A percentile compares a stretch with the other conserved stretches of the same genome.
Conservation (phyloP, 2,329 filamentous ascomycete species). For the Colletotrichum liriopes region DNA sequence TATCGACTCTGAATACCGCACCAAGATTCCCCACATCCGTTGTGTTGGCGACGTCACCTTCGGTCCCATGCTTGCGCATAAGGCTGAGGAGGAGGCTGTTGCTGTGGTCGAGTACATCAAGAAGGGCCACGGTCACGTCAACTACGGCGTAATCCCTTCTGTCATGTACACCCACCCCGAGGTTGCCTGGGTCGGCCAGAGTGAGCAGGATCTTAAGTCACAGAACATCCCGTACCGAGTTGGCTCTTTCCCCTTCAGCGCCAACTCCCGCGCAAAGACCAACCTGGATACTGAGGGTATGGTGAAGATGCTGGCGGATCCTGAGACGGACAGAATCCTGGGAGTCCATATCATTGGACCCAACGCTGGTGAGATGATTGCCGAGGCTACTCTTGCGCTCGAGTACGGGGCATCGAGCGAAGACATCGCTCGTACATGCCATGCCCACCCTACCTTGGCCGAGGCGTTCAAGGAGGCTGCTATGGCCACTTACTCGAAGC, state of each 20-base stretch:
- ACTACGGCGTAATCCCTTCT: slow-evolving; percentile 97
- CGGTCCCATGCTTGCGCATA: slow-evolving; percentile 98
- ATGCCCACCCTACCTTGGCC: slow-evolving; percentile 95
- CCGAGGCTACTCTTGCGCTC: slow-evolving; percentile 92
- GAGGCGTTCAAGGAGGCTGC: slow-evolving; percentile 99
- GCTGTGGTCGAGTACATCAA: slow-evolving; percentile 97
- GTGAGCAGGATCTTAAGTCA: slow-evolving; percentile 94
- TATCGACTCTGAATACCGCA: slow-evolving; percentile 99
- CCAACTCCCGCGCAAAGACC: slow-evolving; percentile 99
- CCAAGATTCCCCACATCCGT: slow-evolving; percentile 96
- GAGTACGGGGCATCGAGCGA: slow-evolving; percentile 97
- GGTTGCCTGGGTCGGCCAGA: slow-evolving; percentile 98
- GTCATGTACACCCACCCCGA: slow-evolving; percentile 99
- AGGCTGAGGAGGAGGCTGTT: slow-evolving; percentile 98
- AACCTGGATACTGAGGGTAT: slow-evolving; percentile 96
- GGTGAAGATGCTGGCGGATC: slow-evolving; percentile 97
- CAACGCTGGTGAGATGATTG: slow-evolving; percentile 99
- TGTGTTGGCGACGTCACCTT: slow-evolving; percentile 97
- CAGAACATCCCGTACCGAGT: slow-evolving; percentile 92
- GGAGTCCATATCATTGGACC: slow-evolving; percentile 97
- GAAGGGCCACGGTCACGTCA: slow-evolving; percentile 98
- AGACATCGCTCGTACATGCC: slow-evolving; percentile 94
- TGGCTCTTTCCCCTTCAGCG: slow-evolving; percentile 96
- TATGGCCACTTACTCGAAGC: slow-evolving; percentile 96
- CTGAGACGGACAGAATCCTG: slow-evolving; percentile 94